Base-by-base conservation (phyloP, 345 rosid species). In the Streptanthus diversifolius region DNA sequence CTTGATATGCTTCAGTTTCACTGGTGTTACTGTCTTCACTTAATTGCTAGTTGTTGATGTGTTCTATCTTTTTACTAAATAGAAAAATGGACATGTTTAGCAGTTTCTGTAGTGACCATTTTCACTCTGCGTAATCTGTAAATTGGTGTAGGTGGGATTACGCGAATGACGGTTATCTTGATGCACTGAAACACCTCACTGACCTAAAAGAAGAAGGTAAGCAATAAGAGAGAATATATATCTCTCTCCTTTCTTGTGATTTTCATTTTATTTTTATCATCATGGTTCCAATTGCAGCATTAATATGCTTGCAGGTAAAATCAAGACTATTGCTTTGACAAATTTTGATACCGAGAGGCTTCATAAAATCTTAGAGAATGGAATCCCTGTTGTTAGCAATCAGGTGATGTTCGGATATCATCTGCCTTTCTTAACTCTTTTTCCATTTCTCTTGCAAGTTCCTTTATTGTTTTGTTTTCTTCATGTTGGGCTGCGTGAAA, bases 1-100 rank as follows among this genome's bases (percentile, higher is more conserved):
- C 81, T 92, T 83, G 98, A 92, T 51, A 92, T 92, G 96, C 98
- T 92, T 87, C 98, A 90, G 78, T 92, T 92, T 80, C 98, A 92
- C 70, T 92, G 98, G 98, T 90, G 12, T 5, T 51, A 40, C 53
- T 51, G 53, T 54, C 63, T 66, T 36, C 6, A 1, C 36, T 35
- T 54, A 40, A 0, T 12, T 40, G 5, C n/a, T n/a, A n/a, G n/a
- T n/a, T n/a, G n/a, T n/a, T n/a, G n/a, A n/a, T n/a, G n/a, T n/a
- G n/a, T n/a, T n/a, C n/a, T n/a, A n/a, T n/a, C n/a, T n/a, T n/a
- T n/a, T n/a, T n/a, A n/a, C n/a, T n/a, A n/a, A n/a, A n/a, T n/a
- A n/a, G n/a, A n/a, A n/a, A n/a, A n/a, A n/a, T n/a, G n/a, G n/a
- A n/a, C n/a, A n/a, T n/a, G n/a, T n/a, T 25, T 25, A 43, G 27